Base-by-base conservation (phyloP, 2,329 filamentous ascomycete genomes). In the Dactylonectria estremocensis region DNA sequence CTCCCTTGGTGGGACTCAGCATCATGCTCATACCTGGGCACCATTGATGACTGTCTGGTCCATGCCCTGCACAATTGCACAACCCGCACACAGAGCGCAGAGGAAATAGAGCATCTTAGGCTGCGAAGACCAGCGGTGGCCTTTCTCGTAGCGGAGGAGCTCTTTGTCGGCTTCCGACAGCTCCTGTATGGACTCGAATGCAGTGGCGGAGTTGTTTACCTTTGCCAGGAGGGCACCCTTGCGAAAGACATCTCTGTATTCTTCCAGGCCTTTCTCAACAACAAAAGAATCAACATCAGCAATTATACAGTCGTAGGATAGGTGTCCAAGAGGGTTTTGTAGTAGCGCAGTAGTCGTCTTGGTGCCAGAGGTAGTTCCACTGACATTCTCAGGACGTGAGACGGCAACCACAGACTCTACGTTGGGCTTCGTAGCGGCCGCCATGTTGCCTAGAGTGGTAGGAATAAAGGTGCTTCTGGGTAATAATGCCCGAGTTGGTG, bases 11-110 rank as follows among this genome's bases (percentile, higher is more conserved):
- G 9, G 28, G 6, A 31, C 10, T 10, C 3, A 31, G 28, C 2
- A 28, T 40, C 8, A 13, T 10, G 35, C 9, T 10, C 64, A 40
- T 72, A 74, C 74, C 72, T 76, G 74, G 45, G 89, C 89, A 48
- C 88, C 88, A 70, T 90, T 90, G 66, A 83, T 82, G 55, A 88
- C 89, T 2, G 89, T 91, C 77, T 91, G 87, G 70, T 91, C 89
- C 89, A 90, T 91, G 20, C 90, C 89, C 59, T 86, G 84, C 0
- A 88, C 86, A 22, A 88, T 86, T 11, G 88, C 87, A 59, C 74
- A 76, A 81, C 87, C 67, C 86, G 81, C 54, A 73, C 87, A 89
- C 49, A 87, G 79, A 13, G 83, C 80, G 67, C 90, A 88, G 2
- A 87, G 77, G 52, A 78, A 75, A 60, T 80, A 78, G 28, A 81